These are phyloP conservation scores for Hanseniaspora meyeri DNA, from an alignment of 805 yeast species.

Conservation along the genomic window DNA sequence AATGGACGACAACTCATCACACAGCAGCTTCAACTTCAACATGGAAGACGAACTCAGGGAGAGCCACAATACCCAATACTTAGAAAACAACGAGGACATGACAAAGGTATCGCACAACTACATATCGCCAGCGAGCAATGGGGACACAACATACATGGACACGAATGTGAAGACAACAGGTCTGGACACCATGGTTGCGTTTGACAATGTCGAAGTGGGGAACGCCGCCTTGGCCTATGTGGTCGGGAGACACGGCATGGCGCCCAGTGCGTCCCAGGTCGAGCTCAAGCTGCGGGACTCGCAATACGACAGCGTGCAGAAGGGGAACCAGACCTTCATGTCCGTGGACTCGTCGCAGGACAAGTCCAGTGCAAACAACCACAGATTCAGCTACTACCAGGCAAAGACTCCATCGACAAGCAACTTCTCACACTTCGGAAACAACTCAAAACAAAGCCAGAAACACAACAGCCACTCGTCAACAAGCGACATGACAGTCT, in stretches of 20 bases:
- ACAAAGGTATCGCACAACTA: neutral
- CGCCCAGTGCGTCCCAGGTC: neutral
- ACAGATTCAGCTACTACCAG: conserved; percentile 2
- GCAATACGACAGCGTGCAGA: neutral
- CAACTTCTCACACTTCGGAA: neutral
- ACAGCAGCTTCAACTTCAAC: neutral
- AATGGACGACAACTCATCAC: neutral
- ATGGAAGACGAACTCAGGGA: neutral
- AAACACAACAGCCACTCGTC: neutral
- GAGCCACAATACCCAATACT: neutral
- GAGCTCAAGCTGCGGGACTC: neutral
- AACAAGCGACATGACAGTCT: conserved; percentile 2
- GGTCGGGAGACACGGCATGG: conserved; percentile 2
- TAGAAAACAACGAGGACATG: neutral
- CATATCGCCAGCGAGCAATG: neutral
- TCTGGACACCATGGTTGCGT: neutral
- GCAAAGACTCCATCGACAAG: neutral
- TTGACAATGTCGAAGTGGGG: conserved; percentile 6
- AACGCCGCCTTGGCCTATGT: conserved; percentile 12
- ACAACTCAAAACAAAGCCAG: neutral
- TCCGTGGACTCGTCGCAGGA: neutral
- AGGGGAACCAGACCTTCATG: neutral
- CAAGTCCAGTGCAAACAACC: neutral
- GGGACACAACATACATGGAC: neutral
- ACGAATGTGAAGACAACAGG: neutral